Conservation (phyloP, 106 monocot genomes). For the Phalaenopsis equestris region DNA sequence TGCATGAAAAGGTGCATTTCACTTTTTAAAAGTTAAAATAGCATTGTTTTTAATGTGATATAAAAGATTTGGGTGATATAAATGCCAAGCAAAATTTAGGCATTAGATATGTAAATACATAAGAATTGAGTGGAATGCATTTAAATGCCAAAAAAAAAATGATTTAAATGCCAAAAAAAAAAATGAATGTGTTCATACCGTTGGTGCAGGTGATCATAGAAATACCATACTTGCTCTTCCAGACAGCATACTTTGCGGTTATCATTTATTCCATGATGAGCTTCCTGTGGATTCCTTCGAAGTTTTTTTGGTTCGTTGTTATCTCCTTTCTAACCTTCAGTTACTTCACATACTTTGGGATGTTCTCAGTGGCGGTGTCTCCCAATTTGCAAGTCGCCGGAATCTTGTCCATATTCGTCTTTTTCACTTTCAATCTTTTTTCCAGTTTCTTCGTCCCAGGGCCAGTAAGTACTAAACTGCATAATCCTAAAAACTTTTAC, state of each 20-base stretch:
- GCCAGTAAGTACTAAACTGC: constrained; percentile 24
- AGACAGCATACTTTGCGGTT: constrained; percentile 27
- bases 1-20: too few species aligned
- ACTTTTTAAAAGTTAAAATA: too few species aligned
- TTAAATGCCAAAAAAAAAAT: background rate
- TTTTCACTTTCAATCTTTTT: constrained; percentile 46
- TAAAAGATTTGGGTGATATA: too few species aligned
- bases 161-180: background rate
- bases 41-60: too few species aligned
- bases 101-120: too few species aligned
- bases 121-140: too few species aligned
- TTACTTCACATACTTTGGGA: constrained; percentile 58
- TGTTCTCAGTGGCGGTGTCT: constrained; percentile 41
- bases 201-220: constrained; percentile 39
- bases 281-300: constrained; percentile 30
- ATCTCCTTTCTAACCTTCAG: constrained; percentile 38
- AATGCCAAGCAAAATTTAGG: too few species aligned
- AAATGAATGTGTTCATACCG: background rate
- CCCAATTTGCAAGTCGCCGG: constrained; percentile 31
- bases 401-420: constrained; percentile 26
- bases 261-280: constrained; percentile 31
- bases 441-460: constrained; percentile 32
- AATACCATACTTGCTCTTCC: constrained; percentile 35
- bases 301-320: constrained; percentile 43
- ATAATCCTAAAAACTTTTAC: background rate